These are phyloP conservation scores for Zoysia pacifica DNA, from an alignment of 176 grass and related monocot species.

Conservation along the genomic window DNA sequence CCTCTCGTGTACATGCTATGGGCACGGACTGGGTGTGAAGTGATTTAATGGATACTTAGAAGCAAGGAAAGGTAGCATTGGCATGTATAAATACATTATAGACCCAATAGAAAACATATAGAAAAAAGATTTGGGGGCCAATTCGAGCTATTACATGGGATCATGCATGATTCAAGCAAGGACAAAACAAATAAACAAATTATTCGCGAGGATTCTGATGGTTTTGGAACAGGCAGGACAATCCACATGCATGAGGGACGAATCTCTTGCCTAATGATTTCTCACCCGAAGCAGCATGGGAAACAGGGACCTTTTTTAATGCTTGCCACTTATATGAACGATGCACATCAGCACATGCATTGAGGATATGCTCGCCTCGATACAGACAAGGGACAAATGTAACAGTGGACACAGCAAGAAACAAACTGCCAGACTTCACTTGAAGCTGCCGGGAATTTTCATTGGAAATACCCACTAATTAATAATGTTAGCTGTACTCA, in stretches of 20 bases:
- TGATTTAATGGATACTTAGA: conserved; percentile 29
- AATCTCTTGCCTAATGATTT: conserved; percentile 51
- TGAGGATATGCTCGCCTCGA: conserved; percentile 26
- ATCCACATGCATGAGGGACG: conserved; percentile 57
- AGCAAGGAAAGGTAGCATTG: conserved; percentile 14
- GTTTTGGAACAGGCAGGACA: conserved; percentile 52
- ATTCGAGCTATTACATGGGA: conserved; percentile 37
- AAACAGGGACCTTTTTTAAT: conserved; percentile 48
- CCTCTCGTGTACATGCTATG: conserved; percentile 36
- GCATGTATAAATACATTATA: conserved; percentile 16
- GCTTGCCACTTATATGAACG: conserved; percentile 41
- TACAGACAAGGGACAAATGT: conserved; percentile 34
- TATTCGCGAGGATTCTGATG: conserved; percentile 39
- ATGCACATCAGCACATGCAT: conserved; percentile 44
- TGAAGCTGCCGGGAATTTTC: conserved; percentile 40
- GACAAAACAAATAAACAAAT: conserved; percentile 45
- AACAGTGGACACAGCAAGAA: conserved; percentile 3
- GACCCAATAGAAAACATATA: conserved; percentile 30
- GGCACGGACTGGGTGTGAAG: conserved; percentile 23
- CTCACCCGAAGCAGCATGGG: conserved; percentile 41
- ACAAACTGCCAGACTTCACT: conserved; percentile 23
- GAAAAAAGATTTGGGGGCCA: background rate
- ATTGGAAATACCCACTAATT: background rate
- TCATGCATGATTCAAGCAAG: conserved; percentile 42
- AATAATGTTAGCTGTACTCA: background rate